Base-by-base conservation (phyloP, 140 eudicot species). In the Anethum foeniculum region DNA sequence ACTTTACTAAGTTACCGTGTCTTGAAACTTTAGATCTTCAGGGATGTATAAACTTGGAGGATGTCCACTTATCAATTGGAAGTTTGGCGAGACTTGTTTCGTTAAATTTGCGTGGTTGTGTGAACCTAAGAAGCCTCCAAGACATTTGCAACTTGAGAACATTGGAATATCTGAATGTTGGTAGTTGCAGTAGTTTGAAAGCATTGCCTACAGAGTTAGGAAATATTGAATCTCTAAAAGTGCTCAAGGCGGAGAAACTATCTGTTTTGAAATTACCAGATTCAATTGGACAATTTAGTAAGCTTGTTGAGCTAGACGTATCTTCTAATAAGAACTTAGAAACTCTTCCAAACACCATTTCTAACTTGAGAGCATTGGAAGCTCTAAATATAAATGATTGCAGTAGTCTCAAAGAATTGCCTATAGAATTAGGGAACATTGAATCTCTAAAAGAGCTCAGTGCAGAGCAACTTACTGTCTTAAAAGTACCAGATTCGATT, bases 31-130 rank as follows among this genome's bases (percentile, higher is more conserved):
- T 79, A 41, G 69, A 18, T 41, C 62, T 79, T 15, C 47, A 62
- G 14, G 44, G 32, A 43, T 79, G 82, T 56, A 9, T 21, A 12
- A 65, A 77, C 28, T 79, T 79, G 72, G 5, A n/a, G 5, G 60
- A 79, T 30, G 49, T 51, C n/a, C 69, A 51, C 32, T 16, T n/a
- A 62, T 79, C 77, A 4, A 79, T 79, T 39, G 76, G 76, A 67
- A 13, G 11, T 25, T 28, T 79, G 13, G 23, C 7, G 44, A 43
- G 44, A 39, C 76, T 79, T 16, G 25, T 27, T 43, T 7, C 30
- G 7, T 6, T 79, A 54, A 47, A 79, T 47, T 51, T 62, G 16
- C 11, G 23, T 65, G 60, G 60, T 18, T 51, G 60, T 51, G 60
- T 51, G 60, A 51, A 51, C 60, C 23, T 51, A 23, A 79, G 15